These are phyloP conservation scores for Rhodamnia rubescens DNA, from an alignment of 345 rosid genomes.

Conservation along the genomic window DNA sequence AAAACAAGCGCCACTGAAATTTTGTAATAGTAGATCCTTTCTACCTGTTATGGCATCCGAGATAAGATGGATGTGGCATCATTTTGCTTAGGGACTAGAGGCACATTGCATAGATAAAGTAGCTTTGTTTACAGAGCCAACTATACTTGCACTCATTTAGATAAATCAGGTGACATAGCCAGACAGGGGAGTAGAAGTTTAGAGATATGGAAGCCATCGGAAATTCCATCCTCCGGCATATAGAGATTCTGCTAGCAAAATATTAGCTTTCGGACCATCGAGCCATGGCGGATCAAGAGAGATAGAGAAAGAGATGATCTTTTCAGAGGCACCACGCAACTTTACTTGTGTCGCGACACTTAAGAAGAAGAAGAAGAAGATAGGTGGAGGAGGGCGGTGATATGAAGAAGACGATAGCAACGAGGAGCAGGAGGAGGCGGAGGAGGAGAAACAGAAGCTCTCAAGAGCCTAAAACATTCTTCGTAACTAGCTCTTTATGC, in stretches of 20 bases:
- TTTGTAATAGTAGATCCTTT: too few relatives aligned
- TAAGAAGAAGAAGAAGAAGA: neutral
- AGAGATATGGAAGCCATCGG: rapidly evolving
- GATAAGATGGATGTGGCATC: too few relatives aligned
- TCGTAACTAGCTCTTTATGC: neutral
- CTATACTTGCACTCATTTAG: neutral
- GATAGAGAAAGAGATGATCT: neutral
- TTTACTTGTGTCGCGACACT: neutral
- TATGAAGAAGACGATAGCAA: neutral
- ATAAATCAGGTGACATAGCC: neutral
- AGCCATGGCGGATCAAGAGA: neutral
- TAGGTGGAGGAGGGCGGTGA: neutral
- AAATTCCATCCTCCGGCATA: neutral
- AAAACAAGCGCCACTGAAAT: too few relatives aligned
- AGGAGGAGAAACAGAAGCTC: neutral
- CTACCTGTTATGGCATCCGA: too few relatives aligned
- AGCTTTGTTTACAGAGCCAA: too few relatives aligned
- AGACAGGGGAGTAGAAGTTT: neutral
- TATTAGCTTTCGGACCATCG: rapidly evolving
- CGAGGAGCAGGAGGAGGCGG: neutral
- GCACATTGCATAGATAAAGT: too few relatives aligned
- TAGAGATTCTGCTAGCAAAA: neutral
- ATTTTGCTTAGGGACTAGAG: too few relatives aligned
- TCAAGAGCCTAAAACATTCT: neutral
- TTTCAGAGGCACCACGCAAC: neutral